A percentile compares a stretch with the other conserved stretches of the same genome.
Conservation (phyloP, 2,329 filamentous ascomycete species). For the Nannizzia gypsea region DNA sequence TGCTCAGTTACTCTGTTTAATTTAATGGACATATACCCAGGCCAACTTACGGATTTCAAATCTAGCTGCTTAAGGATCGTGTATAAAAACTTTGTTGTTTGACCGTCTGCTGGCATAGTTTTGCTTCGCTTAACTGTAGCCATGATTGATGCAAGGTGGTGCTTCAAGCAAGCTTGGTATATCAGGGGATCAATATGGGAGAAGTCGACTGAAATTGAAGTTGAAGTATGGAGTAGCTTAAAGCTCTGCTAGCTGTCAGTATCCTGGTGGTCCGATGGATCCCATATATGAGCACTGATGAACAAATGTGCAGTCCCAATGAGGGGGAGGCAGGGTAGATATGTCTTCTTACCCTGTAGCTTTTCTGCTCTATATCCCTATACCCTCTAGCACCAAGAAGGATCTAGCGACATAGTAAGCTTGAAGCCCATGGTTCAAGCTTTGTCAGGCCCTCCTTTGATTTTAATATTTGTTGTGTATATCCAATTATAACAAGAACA, state of each 20-base stretch:
- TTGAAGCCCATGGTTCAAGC: background rate
- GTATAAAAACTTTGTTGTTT: constrained; percentile 43
- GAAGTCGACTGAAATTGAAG: background rate
- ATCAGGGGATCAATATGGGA: background rate
- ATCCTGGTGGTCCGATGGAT: background rate
- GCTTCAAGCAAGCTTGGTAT: too few relatives aligned
- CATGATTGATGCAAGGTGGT: constrained; percentile 18
- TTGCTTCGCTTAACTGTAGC: constrained; percentile 30
- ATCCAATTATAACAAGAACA: background rate
- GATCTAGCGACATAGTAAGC: background rate
- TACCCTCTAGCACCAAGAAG: background rate
- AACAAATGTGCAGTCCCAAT: background rate
- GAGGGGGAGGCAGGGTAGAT: background rate
- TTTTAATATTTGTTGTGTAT: background rate
- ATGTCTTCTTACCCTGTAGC: background rate
- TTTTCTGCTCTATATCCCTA: background rate
- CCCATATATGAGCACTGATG: background rate
- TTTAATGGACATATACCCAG: background rate
- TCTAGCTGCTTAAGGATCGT: constrained; percentile 45
- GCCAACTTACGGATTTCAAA: constrained; percentile 36
- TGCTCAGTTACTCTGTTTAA: background rate
- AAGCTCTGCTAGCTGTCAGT: background rate
- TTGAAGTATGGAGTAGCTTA: background rate
- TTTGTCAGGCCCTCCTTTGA: background rate
- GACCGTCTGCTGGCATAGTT: constrained; percentile 38